Conservation (phyloP, 2,329 filamentous ascomycete genomes). For the Achaetomium macrosporum region DNA sequence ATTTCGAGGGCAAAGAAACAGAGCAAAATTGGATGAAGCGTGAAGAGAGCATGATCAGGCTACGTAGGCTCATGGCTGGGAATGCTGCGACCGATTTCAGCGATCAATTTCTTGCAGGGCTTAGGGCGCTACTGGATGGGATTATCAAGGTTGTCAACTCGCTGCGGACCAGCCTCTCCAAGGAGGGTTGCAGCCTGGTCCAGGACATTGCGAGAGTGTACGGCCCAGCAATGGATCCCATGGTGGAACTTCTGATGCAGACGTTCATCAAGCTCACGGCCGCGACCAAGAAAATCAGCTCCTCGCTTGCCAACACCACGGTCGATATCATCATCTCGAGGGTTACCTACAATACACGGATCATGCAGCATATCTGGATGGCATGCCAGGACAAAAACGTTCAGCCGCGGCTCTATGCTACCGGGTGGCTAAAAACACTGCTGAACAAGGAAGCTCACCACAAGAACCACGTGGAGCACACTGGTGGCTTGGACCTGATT, state of each 20-base stretch:
- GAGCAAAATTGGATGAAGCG: slow-evolving; percentile 88
- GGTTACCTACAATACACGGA: slow-evolving; percentile 70
- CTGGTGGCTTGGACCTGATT: slow-evolving; percentile 72
- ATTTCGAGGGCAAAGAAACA: slow-evolving; percentile 82
- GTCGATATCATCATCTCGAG: slow-evolving; percentile 76
- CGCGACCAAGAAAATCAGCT: slow-evolving; percentile 86
- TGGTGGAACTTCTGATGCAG: slow-evolving; percentile 87
- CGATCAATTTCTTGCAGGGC: slow-evolving; percentile 60
- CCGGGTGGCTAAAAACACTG: slow-evolving; percentile 78
- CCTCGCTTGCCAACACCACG: slow-evolving; percentile 72
- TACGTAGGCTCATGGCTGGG: slow-evolving; percentile 74
- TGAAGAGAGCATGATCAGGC: slow-evolving; percentile 71
- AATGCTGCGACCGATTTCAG: slow-evolving; percentile 76
- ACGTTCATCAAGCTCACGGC: slow-evolving; percentile 84
- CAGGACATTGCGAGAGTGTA: slow-evolving; percentile 77
- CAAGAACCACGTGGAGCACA: slow-evolving; percentile 77
- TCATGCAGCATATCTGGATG: slow-evolving; percentile 78
- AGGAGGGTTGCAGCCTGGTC: slow-evolving; percentile 75
- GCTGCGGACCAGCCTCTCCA: slow-evolving; percentile 81
- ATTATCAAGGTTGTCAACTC: slow-evolving; percentile 82
- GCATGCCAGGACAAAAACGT: slow-evolving; percentile 93
- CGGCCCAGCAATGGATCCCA: slow-evolving; percentile 73
- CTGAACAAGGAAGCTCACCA: slow-evolving; percentile 71
- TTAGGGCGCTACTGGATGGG: slow-evolving; percentile 74
- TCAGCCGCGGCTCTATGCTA: slow-evolving; percentile 71